Conservation (phyloP, 2,329 filamentous ascomycete species). For the Alternaria tenuissima region DNA sequence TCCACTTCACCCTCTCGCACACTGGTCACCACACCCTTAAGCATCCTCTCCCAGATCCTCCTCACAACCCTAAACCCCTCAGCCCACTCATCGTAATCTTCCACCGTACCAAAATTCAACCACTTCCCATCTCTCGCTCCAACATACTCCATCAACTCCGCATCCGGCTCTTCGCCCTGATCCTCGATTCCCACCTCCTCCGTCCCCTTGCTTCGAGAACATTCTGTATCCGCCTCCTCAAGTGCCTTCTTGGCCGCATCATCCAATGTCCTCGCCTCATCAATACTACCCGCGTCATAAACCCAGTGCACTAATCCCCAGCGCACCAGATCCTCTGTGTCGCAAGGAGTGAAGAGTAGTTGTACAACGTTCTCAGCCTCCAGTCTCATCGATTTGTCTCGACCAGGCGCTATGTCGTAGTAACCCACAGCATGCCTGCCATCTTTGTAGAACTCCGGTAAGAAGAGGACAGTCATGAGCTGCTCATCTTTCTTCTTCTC, state of each 20-base stretch:
- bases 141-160: conserved; percentile 1
- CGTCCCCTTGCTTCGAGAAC: not conserved
- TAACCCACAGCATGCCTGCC: conserved; percentile 24
- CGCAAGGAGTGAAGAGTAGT: conserved; percentile 24
- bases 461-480: conserved; percentile 16
- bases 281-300: not conserved
- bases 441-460: conserved; percentile 29
- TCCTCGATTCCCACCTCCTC: not conserved
- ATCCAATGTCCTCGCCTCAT: not conserved
- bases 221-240: not conserved
- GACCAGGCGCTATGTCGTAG: not conserved
- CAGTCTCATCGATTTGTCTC: not conserved
- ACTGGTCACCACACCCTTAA: not conserved
- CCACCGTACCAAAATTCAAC: conserved; percentile 8
- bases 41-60: conserved; percentile 5
- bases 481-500: not conserved
- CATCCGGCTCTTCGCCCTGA: not conserved
- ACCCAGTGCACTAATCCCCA: conserved; percentile 16
- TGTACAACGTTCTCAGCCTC: not conserved
- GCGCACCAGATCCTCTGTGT: conserved; percentile 2
- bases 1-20: not conserved
- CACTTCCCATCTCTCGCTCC: conserved; percentile 13
- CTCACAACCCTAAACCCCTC: not conserved
- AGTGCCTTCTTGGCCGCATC: not conserved
- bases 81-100: conserved; percentile 10